Evolutionary conservation across 768 basidiomycete species (phyloP), one percentile per base, ranked within the genome.

Genomic region (Podaxis mareebaensis): DNA sequence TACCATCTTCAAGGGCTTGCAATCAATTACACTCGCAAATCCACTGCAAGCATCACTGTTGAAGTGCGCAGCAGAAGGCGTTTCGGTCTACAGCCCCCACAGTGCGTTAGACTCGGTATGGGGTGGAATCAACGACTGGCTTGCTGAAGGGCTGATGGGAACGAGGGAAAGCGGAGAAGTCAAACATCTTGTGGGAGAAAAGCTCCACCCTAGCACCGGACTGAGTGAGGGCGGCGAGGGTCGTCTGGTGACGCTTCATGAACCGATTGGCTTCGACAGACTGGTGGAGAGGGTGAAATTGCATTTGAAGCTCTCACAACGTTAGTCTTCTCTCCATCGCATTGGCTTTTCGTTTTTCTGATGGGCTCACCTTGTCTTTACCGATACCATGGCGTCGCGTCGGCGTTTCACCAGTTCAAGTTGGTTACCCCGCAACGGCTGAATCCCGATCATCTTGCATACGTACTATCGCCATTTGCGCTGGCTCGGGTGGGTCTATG

Each of bases 121-220:
- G 68, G 91, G 85, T 4, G 96, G 96, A 0, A 85, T 96, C 58
- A 97, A 96, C 70, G 94, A 96, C 75, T 97, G 92, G 92, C 83
- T 95, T 15, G 91, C 86, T 1, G 71, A 78, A 72, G 85, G 82
- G 39, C 72, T 84, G 38, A 75, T 85, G 65, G 77, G 75, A 53
- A 75, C 65, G 17, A 72, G 68, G 46, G 77, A 72, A 40, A 71
- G 75, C 66, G 78, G 77, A 54, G 66, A 70, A 65, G 69, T 81
- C 63, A 66, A 68, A 55, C 71, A 75, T 60, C 78, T 84, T 61
- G 75, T 71, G 63, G 76, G 68, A 54, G 78, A 79, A 69, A 81
- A 80, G 68, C 69, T 78, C 30, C 75, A 75, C 68, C 70, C 76
- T 22, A 64, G 69, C 5, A 72, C 40, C 24, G 78, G 77, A 3